Conservation (phyloP, 2,329 filamentous ascomycete genomes). For the Didymella lethalis region DNA sequence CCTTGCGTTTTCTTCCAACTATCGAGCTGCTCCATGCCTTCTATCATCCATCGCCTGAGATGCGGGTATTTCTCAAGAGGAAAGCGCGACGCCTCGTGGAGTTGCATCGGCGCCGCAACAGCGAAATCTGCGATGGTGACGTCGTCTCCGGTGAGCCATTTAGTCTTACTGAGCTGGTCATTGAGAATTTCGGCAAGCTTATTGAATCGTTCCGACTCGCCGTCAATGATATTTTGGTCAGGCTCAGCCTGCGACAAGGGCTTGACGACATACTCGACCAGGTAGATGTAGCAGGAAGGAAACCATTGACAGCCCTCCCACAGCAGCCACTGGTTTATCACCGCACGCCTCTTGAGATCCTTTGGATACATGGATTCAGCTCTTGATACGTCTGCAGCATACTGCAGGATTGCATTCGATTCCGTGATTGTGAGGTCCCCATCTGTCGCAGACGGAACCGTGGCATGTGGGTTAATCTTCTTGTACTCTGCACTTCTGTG, state of each 20-base stretch:
- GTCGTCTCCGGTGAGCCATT: conserved; percentile 50
- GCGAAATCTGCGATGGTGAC: conserved; percentile 55
- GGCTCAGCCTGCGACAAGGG: conserved; percentile 49
- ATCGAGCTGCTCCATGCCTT: conserved; percentile 48
- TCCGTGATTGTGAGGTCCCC: conserved; percentile 53
- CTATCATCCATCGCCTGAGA: conserved; percentile 51
- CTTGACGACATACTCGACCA: conserved; percentile 54
- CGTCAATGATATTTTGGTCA: conserved; percentile 48
- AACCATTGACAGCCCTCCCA: conserved; percentile 56
- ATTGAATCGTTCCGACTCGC: conserved; percentile 44
- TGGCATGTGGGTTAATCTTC: conserved; percentile 51
- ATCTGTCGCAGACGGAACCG: conserved; percentile 52
- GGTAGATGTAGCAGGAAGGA: conserved; percentile 51
- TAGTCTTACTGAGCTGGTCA: conserved; percentile 48
- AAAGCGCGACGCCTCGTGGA: conserved; percentile 45
- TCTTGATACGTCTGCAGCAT: conserved; percentile 49
- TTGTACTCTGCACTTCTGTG: conserved; percentile 50
- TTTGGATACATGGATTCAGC: conserved; percentile 49
- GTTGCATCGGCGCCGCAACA: conserved; percentile 52
- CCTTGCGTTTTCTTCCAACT: conserved; percentile 53
- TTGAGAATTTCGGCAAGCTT: conserved; percentile 51
- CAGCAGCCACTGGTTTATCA: conserved; percentile 54
- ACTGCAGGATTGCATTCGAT: conserved; percentile 54
- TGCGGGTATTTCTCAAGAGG: conserved; percentile 52
- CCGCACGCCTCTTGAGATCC: conserved; percentile 51